Conservation (phyloP, 2,329 filamentous ascomycete genomes). For the Biscogniauxia sp. region DNA sequence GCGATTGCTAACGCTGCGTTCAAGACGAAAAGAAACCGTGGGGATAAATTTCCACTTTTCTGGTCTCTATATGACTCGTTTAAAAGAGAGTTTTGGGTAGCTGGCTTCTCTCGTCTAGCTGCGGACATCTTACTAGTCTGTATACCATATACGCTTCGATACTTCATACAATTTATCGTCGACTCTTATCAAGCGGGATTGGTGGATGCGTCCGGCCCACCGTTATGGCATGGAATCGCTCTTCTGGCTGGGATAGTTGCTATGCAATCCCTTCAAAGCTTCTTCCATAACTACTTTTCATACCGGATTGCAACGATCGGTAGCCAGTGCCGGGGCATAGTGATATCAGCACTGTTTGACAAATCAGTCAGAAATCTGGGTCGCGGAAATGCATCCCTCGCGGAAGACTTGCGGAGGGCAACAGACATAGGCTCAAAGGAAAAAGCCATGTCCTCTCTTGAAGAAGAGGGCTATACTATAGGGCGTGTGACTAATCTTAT, state of each 20-base stretch:
- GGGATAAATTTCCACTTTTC: constrained; percentile 67
- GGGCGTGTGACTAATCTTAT: constrained; percentile 85
- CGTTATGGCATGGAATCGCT: constrained; percentile 71
- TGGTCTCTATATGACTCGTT: constrained; percentile 82
- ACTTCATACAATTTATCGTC: constrained; percentile 76
- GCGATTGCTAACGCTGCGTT: constrained; percentile 64
- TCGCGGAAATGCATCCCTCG: constrained; percentile 45
- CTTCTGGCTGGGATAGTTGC: constrained; percentile 75
- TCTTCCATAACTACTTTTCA: constrained; percentile 82
- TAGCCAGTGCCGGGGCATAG: constrained; percentile 71
- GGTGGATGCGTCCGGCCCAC: constrained; percentile 50
- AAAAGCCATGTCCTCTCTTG: constrained; percentile 35
- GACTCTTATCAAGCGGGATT: constrained; percentile 67
- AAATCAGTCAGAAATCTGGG: constrained; percentile 85
- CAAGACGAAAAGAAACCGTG: constrained; percentile 57
- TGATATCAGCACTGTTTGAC: constrained; percentile 83
- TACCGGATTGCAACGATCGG: constrained; percentile 85
- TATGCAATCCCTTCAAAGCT: constrained; percentile 78
- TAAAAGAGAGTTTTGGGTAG: constrained; percentile 74
- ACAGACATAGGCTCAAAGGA: not conserved
- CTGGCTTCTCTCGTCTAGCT: constrained; percentile 68
- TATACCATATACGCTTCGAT: constrained; percentile 77
- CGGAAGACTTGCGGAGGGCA: constrained; percentile 30
- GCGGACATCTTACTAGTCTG: constrained; percentile 73
- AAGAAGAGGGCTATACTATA: constrained; percentile 65